A percentile compares a stretch with the other conserved stretches of the same genome.
These are phyloP conservation scores for Trichophaea hybrida DNA, from an alignment of 2,329 filamentous ascomycete species.

Conservation along the genomic window DNA sequence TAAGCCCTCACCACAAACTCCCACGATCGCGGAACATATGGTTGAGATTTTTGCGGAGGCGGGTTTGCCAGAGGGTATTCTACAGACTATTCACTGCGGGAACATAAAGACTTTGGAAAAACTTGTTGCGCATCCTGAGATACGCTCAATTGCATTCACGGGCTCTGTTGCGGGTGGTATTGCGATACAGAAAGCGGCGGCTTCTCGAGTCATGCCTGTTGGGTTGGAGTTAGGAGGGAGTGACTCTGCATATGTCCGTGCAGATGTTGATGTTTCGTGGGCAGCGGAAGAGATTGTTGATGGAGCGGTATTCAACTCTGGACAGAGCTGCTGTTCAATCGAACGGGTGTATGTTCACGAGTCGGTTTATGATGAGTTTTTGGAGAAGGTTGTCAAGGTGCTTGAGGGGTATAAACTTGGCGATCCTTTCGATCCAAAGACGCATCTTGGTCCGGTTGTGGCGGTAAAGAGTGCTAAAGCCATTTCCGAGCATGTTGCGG, in stretches of 20 bases:
- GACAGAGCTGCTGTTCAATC: conserved; percentile 91
- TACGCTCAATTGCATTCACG: conserved; percentile 80
- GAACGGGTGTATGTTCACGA: conserved; percentile 86
- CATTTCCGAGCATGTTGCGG: conserved; percentile 65
- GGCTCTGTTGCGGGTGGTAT: conserved; percentile 81
- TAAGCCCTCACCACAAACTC: conserved; percentile 90
- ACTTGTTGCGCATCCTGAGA: conserved; percentile 59
- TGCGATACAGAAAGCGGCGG: conserved; percentile 69
- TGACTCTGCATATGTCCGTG: conserved; percentile 77
- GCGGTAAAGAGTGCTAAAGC: conserved; percentile 49
- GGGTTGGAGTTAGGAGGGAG: conserved; percentile 89
- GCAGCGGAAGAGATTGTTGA: conserved; percentile 90
- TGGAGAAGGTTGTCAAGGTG: conserved; percentile 64
- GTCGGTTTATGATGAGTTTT: conserved; percentile 67
- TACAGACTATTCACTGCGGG: conserved; percentile 86
- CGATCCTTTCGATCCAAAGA: conserved; percentile 66
- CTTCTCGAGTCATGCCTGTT: conserved; percentile 70
- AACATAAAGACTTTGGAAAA: conserved; percentile 62
- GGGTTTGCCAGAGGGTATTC: conserved; percentile 66
- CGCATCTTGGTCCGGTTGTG: conserved; percentile 75
- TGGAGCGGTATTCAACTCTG: conserved; percentile 92
- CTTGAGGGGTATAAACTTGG: conserved; percentile 49
- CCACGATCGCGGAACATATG: conserved; percentile 77
- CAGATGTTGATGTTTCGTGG: conserved; percentile 79
- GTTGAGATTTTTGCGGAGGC: conserved; percentile 61